Evolutionary conservation across 176 grass and related monocot species (phyloP), one percentile per base, ranked within the genome.

Genomic region (Ampelocalamus luodianensis): DNA sequence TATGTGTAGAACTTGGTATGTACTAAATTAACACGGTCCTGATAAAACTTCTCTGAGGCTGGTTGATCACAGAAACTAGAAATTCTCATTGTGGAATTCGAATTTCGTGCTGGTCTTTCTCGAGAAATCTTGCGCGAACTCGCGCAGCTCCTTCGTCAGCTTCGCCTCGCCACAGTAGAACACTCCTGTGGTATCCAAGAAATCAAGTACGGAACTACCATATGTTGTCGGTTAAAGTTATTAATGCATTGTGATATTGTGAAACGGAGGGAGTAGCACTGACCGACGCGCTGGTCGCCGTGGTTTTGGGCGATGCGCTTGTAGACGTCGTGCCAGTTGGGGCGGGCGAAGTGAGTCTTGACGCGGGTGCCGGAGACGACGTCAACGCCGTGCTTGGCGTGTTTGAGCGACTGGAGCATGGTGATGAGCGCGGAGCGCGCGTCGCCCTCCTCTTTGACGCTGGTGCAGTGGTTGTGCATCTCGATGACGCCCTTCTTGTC

Each of bases 31-130:
- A 71, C 68, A 82, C 0, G 23, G 38, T 36, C 50, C 43, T 74
- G 60, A 16, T 16, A 68, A 60, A 89, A 85, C 61, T 79, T 80
- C 77, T 60, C 12, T 36, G 77, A 18, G 13, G 16, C 65, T 76
- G 78, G 14, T 51, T 51, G 67, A 20, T 17, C 22, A 42, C 61
- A 71, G 0, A 62, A 58, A 78, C 72, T 76, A 97, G 76, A 97
- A 97, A 73, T 97, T 97, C 81, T 97, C 95, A 81, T 97, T 97
- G 85, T 97, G 90, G 84, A 97, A 97, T 24, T 94, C 90, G 65
- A 97, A 97, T 75, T 86, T 97, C 12, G 95, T 97, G 72, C 22
- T 88, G 43, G 95, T 97, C 72, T 88, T 92, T 55, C 90, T 85
- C 0, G 95, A 94, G 80, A 94, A 97, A 78, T 97, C 92, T 5